Conservation (phyloP, 2,329 filamentous ascomycete genomes). For the Aspergillus eucalypticola region DNA sequence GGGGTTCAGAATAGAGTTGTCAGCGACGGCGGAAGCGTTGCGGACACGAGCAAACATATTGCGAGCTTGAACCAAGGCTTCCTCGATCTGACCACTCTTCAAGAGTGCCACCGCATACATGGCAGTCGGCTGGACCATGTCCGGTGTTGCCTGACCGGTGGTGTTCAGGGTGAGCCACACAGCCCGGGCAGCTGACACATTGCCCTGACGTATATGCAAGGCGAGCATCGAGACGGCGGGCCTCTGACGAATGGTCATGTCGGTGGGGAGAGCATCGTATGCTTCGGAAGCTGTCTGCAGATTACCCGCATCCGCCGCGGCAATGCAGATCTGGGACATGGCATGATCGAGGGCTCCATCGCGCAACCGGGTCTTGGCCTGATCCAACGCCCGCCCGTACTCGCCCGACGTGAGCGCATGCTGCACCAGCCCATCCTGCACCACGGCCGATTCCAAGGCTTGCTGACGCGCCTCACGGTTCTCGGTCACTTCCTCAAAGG, state of each 20-base stretch:
- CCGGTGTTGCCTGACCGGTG: slow-evolving; percentile 58
- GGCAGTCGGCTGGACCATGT: slow-evolving; percentile 80
- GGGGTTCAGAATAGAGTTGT: slow-evolving; percentile 53
- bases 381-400: slow-evolving; percentile 70
- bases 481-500: slow-evolving; percentile 49
- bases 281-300: slow-evolving; percentile 67
- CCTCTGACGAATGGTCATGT: slow-evolving; percentile 52
- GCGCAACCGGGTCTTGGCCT: slow-evolving; percentile 65
- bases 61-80: slow-evolving; percentile 76
- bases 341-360: slow-evolving; percentile 59
- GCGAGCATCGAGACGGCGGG: slow-evolving; percentile 81
- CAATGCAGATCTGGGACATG: slow-evolving; percentile 71
- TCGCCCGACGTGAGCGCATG: slow-evolving; percentile 71
- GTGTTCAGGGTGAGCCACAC: slow-evolving; percentile 75
- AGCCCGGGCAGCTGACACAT: slow-evolving; percentile 72
- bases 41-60: slow-evolving; percentile 85
- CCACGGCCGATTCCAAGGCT: slow-evolving; percentile 69
- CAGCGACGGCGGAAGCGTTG: slow-evolving; percentile 50
- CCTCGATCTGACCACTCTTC: slow-evolving; percentile 78
- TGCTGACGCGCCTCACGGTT: slow-evolving; percentile 59
- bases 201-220: slow-evolving; percentile 78
- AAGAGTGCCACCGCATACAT: slow-evolving; percentile 91
- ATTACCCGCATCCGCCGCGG: slow-evolving; percentile 78
- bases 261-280: slow-evolving; percentile 59
- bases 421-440: slow-evolving; percentile 75